A percentile compares a stretch with the other conserved stretches of the same genome.
Evolutionary conservation across 257 asterid species (phyloP).

Genomic region (Fraxinus americana): DNA sequence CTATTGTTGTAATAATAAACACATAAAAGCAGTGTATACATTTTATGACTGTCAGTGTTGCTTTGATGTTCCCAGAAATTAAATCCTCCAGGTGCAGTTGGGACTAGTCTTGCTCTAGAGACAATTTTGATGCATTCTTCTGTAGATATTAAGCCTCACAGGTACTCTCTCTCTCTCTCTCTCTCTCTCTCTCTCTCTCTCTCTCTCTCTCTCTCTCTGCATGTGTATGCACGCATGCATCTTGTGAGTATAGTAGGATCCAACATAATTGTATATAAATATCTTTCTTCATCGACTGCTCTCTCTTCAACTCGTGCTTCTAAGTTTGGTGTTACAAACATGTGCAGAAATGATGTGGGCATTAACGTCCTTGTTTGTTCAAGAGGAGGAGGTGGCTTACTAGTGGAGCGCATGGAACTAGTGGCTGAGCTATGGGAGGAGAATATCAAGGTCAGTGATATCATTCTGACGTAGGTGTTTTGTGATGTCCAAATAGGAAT

Average conservation of each 20-base stretch:
- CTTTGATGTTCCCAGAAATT: constrained; percentile 60
- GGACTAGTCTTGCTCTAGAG: constrained; percentile 92
- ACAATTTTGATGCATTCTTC: constrained; percentile 72
- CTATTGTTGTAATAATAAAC: not conserved
- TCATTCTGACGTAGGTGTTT: constrained; percentile 13
- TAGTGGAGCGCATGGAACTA: constrained; percentile 91
- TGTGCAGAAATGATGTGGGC: constrained; percentile 58
- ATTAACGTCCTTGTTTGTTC: constrained; percentile 80
- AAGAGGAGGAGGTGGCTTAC: constrained; percentile 97
- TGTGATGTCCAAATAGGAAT: constrained; percentile 15
- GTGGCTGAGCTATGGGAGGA: constrained; percentile 93
- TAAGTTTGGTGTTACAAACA: constrained; percentile 16
- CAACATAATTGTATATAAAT: not conserved
- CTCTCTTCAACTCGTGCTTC: constrained; percentile 23
- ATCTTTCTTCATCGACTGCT: constrained; percentile 11
- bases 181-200: too few relatives aligned
- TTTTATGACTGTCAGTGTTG: constrained; percentile 21
- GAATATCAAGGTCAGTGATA: constrained; percentile 67
- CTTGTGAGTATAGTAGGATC: not conserved
- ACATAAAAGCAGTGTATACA: not conserved
- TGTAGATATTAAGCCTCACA: constrained; percentile 46
- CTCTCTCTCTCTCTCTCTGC: not conserved
- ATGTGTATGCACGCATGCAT: not conserved
- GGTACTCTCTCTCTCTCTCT: constrained; percentile 45
- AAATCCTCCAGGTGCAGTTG: constrained; percentile 89